Percentiles rank a stretch among this genome's conserved stretches.
Evolutionary conservation across 345 rosid genomes (phyloP).

Genomic region (Orychophragmus violaceus): DNA sequence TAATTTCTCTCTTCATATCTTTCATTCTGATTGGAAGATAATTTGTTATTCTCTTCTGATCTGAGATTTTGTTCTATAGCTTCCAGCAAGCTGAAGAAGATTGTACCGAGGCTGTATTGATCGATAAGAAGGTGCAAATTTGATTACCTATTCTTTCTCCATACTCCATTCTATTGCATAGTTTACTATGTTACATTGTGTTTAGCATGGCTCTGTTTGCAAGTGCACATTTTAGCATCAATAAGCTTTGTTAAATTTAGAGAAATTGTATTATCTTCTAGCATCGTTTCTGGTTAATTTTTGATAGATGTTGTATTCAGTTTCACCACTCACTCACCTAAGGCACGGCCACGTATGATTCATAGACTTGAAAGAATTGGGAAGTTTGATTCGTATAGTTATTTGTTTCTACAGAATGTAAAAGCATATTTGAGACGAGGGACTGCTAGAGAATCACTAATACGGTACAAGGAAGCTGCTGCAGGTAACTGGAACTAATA

Average conservation of each 20-base stretch:
- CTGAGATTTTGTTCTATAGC: slow-evolving; percentile 36
- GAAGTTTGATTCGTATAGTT: not conserved
- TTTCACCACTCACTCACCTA: not conserved
- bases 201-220: not conserved
- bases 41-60: slow-evolving; percentile 6
- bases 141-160: not conserved
- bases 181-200: not conserved
- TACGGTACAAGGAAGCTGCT: slow-evolving; percentile 65
- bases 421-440: slow-evolving; percentile 94
- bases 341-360: not conserved
- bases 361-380: not conserved
- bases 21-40: slow-evolving; percentile 8
- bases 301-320: not conserved
- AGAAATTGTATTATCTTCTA: not conserved
- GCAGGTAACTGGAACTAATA: slow-evolving; percentile 43
- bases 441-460: slow-evolving; percentile 83
- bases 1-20: slow-evolving; percentile 17
- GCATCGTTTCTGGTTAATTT: not conserved
- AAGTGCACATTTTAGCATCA: not conserved
- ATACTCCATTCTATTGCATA: not conserved
- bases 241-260: not conserved
- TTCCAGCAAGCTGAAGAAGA: slow-evolving; percentile 91
- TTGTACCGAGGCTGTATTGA: slow-evolving; percentile 63
- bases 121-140: slow-evolving; percentile 69
- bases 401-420: slow-evolving; percentile 55